Percentiles rank a stretch among this genome's conserved stretches.
Evolutionary conservation across 148 eudicot species (phyloP).

Genomic region (Vaccinium myrtillus): DNA sequence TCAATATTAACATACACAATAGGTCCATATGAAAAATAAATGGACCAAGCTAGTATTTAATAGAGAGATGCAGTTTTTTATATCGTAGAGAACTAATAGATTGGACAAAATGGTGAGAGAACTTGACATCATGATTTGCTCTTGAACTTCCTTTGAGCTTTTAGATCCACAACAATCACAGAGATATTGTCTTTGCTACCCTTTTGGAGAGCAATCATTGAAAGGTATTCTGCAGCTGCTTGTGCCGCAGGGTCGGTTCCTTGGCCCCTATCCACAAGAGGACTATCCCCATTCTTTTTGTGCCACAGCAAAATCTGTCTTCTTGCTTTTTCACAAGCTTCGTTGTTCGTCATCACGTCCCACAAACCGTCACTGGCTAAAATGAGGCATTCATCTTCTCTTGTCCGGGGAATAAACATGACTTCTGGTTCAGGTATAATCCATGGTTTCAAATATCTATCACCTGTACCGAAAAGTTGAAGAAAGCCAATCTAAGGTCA

Average conservation of each 20-base stretch:
- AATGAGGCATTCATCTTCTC: constrained; percentile 58
- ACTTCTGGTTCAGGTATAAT: constrained; percentile 70
- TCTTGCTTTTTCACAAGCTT: constrained; percentile 61
- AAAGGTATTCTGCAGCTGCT: constrained; percentile 61
- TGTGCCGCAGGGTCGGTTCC: constrained; percentile 61
- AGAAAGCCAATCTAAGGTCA: neutral
- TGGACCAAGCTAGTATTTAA: constrained; percentile 32
- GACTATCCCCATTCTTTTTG: constrained; percentile 40
- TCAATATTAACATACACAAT: constrained; percentile 19
- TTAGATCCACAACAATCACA: constrained; percentile 60
- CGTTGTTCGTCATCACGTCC: constrained; percentile 65
- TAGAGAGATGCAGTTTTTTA: constrained; percentile 14
- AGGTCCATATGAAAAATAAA: constrained; percentile 30
- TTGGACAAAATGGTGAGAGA: constrained; percentile 1
- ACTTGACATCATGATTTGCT: constrained; percentile 30
- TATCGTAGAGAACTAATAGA: constrained; percentile 4
- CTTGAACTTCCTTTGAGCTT: constrained; percentile 58
- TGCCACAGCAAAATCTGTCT: constrained; percentile 60
- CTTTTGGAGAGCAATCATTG: constrained; percentile 47
- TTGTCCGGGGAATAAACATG: constrained; percentile 48
- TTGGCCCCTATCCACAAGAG: constrained; percentile 36
- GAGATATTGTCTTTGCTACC: constrained; percentile 67
- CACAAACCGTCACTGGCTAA: constrained; percentile 64
- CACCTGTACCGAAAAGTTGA: constrained; percentile 36
- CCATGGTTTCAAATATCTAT: constrained; percentile 62